Conservation (phyloP, 495 filamentous ascomycete species). For the Viridothelium virens region DNA sequence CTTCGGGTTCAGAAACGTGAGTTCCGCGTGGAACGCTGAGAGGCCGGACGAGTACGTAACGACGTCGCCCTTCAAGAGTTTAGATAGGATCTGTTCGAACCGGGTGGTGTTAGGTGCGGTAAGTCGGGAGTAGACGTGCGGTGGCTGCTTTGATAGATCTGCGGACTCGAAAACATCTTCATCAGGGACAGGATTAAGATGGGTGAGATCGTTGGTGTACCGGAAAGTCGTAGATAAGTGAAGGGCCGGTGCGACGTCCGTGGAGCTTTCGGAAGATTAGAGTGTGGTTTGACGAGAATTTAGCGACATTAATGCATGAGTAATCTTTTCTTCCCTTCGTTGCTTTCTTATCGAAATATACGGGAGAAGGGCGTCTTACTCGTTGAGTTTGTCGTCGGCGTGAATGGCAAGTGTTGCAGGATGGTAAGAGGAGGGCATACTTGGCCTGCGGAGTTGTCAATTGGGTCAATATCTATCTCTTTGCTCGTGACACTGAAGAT, state of each 20-base stretch:
- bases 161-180: constrained; percentile 26
- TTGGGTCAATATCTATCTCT: neutral
- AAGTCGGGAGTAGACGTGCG: constrained; percentile 72
- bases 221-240: constrained; percentile 86
- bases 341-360: too few relatives aligned
- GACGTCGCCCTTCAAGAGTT: constrained; percentile 58
- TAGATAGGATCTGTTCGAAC: constrained; percentile 72
- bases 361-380: neutral
- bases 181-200: constrained; percentile 46
- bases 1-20: constrained; percentile 68
- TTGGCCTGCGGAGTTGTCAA: neutral
- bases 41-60: constrained; percentile 80
- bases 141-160: constrained; percentile 8
- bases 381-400: constrained; percentile 70
- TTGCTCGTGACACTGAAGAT: too few relatives aligned
- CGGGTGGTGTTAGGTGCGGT: constrained; percentile 67
- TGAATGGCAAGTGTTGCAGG: constrained; percentile 72
- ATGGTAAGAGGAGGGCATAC: constrained; percentile 26
- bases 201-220: constrained; percentile 60
- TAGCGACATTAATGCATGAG: neutral
- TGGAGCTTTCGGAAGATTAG: constrained; percentile 33
- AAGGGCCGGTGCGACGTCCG: constrained; percentile 75
- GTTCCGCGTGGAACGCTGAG: constrained; percentile 74
- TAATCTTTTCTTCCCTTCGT: too few relatives aligned
- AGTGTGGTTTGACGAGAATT: too few relatives aligned